Evolutionary conservation across 2,329 filamentous ascomycete genomes (phyloP).

Genomic region (Cladosporium velox): DNA sequence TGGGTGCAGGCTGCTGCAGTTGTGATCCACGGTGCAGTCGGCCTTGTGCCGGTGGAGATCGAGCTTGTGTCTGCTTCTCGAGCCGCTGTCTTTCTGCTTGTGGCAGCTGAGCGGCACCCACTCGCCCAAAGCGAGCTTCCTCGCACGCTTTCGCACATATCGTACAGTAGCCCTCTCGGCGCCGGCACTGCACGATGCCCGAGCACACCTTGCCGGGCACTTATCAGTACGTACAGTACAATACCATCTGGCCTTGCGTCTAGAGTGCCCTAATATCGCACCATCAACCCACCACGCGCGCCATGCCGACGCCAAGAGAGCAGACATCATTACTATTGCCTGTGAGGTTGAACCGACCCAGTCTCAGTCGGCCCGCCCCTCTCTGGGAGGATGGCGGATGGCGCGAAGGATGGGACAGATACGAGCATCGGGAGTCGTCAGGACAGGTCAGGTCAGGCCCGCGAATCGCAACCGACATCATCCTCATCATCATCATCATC

Average conservation of each 20-base stretch:
- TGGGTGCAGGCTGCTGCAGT: slow-evolving; percentile 13
- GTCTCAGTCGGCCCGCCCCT: background rate
- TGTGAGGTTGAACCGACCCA: background rate
- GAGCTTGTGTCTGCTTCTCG: slow-evolving; percentile 11
- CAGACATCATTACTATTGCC: background rate
- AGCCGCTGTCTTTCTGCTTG: slow-evolving; percentile 4
- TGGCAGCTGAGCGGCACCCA: background rate
- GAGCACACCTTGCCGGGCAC: background rate
- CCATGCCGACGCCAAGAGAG: slow-evolving; percentile 1
- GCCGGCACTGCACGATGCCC: background rate
- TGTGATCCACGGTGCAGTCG: slow-evolving; percentile 19
- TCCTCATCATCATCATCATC: background rate
- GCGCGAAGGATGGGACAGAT: slow-evolving; percentile 13
- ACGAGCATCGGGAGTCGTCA: slow-evolving; percentile 7
- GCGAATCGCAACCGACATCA: background rate
- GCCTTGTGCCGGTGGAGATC: slow-evolving; percentile 17
- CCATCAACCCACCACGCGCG: background rate
- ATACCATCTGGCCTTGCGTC: background rate
- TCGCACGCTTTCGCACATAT: slow-evolving; percentile 1
- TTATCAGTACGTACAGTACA: background rate
- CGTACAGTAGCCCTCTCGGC: background rate
- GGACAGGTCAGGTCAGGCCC: background rate
- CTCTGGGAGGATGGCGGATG: slow-evolving; percentile 3
- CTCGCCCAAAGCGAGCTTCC: slow-evolving; percentile 1
- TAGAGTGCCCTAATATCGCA: background rate